phyloP scores from a whole-genome alignment of 192 early-diverging fungal species.

The Borealophlyctis nickersoniae region DNA sequence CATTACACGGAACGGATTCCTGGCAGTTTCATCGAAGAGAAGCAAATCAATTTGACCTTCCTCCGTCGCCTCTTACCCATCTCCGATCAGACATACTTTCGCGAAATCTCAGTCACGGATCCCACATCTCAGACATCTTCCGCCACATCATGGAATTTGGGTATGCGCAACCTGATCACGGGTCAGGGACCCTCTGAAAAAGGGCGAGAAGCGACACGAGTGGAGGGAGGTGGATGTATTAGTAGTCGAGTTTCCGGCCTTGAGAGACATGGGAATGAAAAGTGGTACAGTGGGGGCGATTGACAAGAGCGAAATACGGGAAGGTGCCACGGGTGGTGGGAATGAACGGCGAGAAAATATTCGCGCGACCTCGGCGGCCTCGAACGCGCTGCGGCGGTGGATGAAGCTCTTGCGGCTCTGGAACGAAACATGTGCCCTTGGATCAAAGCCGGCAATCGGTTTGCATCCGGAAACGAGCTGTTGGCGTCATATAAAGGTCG shows the following conservation, averaged over 20 bases:
- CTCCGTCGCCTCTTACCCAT: slow-evolving; percentile 54
- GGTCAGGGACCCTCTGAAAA: slow-evolving; percentile 86
- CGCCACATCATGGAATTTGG: slow-evolving; percentile 81
- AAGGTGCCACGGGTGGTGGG: too few relatives aligned
- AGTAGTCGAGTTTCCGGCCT: not conserved
- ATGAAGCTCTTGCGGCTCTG: not conserved
- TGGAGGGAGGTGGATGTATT: not conserved
- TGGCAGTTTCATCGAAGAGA: slow-evolving; percentile 96
- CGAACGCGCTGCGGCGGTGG: not conserved
- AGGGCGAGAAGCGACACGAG: not conserved
- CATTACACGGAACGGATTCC: slow-evolving; percentile 98
- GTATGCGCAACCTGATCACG: slow-evolving; percentile 76
- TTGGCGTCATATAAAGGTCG: not conserved
- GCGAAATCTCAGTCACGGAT: slow-evolving; percentile 87
- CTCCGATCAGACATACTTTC: slow-evolving; percentile 73
- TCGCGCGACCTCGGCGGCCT: not conserved
- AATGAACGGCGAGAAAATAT: not conserved
- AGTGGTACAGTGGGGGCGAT: too few relatives aligned
- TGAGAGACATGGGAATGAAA: too few relatives aligned
- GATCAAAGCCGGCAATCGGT: not conserved
- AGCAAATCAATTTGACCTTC: slow-evolving; percentile 97
- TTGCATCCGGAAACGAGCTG: not conserved
- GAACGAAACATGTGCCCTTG: not conserved
- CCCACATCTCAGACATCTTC: slow-evolving; percentile 66
- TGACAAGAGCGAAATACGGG: too few relatives aligned